A percentile compares a stretch with the other conserved stretches of the same genome.
Conservation (phyloP, 192 early-diverging fungal genomes). For the Rhizophagus sp. region DNA sequence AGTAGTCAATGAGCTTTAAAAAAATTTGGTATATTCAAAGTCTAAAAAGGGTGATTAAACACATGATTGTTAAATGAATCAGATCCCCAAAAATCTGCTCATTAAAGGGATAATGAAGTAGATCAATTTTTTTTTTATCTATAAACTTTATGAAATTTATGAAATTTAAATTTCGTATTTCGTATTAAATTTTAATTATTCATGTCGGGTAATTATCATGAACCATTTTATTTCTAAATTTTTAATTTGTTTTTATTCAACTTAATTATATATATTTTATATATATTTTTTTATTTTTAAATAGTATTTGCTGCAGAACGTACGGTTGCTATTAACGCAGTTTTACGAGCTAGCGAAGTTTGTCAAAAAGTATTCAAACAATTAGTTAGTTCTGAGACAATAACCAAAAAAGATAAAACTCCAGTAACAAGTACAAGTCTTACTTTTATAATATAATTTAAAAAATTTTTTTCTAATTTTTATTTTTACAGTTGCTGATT, state of each 20-base stretch:
- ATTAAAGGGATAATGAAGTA: too few relatives aligned
- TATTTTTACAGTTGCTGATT: slow-evolving; percentile 79
- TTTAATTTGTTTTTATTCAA: neutral
- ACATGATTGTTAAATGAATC: too few relatives aligned
- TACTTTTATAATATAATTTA: neutral
- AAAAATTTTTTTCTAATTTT: neutral
- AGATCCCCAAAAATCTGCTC: too few relatives aligned
- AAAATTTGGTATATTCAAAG: too few relatives aligned
- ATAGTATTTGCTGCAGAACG: slow-evolving; percentile 65
- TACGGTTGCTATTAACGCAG: slow-evolving; percentile 85
- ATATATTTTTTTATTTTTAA: neutral
- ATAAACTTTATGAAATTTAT: too few relatives aligned
- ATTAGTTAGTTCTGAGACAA: slow-evolving; percentile 77
- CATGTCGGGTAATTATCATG: neutral
- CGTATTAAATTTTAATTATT: too few relatives aligned
- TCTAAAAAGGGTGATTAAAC: too few relatives aligned
- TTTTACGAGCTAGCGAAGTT: slow-evolving; percentile 82
- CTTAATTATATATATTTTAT: neutral
- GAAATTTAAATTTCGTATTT: too few relatives aligned
- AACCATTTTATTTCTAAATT: neutral
- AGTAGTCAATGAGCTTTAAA: too few relatives aligned
- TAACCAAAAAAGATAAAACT: slow-evolving; percentile 93
- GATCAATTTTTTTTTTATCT: too few relatives aligned
- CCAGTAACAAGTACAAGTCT: slow-evolving; percentile 81
- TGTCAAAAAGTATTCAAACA: slow-evolving; percentile 88